Percentiles rank a stretch among this genome's conserved stretches.
Evolutionary conservation across 1,284 basidiomycete genomes (phyloP).

Genomic region (Ustilago shanxiensis): DNA sequence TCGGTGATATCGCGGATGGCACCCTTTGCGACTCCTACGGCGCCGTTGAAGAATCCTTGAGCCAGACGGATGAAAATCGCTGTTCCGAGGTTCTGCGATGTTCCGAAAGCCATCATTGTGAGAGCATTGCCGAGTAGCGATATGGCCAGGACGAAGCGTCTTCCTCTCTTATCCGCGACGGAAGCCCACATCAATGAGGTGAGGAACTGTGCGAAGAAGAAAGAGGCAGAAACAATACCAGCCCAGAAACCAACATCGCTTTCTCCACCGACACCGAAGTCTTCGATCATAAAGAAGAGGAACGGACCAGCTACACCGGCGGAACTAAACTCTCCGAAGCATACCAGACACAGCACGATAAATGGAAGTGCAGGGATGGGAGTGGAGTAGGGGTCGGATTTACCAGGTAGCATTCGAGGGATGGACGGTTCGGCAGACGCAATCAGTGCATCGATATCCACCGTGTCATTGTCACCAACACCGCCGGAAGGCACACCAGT

Average conservation of each 20-base stretch:
- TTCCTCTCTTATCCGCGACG: slow-evolving; percentile 89
- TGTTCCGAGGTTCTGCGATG: slow-evolving; percentile 75
- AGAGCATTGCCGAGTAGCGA: slow-evolving; percentile 86
- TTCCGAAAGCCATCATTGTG: slow-evolving; percentile 86
- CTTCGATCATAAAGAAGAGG: slow-evolving; percentile 68
- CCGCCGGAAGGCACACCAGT: slow-evolving; percentile 21
- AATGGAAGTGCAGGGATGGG: slow-evolving; percentile 67
- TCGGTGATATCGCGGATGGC: slow-evolving; percentile 90
- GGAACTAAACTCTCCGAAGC: slow-evolving; percentile 75
- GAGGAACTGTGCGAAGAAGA: slow-evolving; percentile 74
- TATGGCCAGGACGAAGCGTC: slow-evolving; percentile 84
- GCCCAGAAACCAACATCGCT: slow-evolving; percentile 68
- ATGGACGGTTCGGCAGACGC: slow-evolving; percentile 43
- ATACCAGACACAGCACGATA: slow-evolving; percentile 65
- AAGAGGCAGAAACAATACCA: slow-evolving; percentile 68
- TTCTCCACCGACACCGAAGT: slow-evolving; percentile 66
- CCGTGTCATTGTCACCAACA: slow-evolving; percentile 20
- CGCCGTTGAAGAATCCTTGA: slow-evolving; percentile 95
- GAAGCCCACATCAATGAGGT: slow-evolving; percentile 94
- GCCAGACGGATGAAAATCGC: slow-evolving; percentile 89
- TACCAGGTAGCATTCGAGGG: slow-evolving; percentile 42
- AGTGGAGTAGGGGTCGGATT: slow-evolving; percentile 48
- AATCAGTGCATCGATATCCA: slow-evolving; percentile 46
- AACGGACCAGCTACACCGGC: slow-evolving; percentile 75
- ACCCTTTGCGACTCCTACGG: slow-evolving; percentile 87